These are phyloP conservation scores for Penicillium sp. DNA, from an alignment of 2,329 filamentous ascomycete genomes.

Conservation along the genomic window DNA sequence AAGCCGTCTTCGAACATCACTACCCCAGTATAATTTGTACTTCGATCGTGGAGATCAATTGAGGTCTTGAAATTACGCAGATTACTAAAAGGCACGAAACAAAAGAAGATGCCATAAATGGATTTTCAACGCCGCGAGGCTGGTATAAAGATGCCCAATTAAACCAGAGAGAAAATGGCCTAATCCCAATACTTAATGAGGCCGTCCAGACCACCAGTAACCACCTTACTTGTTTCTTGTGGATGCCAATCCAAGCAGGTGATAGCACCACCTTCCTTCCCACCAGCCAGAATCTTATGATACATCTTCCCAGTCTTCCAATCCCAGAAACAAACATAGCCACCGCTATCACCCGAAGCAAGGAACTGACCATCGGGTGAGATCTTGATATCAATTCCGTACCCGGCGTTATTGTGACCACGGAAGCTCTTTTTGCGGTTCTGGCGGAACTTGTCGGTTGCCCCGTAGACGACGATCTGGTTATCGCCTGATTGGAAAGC, in stretches of 20 bases:
- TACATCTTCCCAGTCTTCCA: constrained; percentile 99
- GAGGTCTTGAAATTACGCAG: too few relatives aligned
- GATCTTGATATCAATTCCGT: constrained; percentile 85
- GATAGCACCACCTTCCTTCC: constrained; percentile 70
- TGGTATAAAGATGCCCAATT: constrained; percentile 12
- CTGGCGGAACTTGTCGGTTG: constrained; percentile 92
- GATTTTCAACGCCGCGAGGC: constrained; percentile 6
- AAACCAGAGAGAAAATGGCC: constrained; percentile 3
- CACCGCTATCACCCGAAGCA: constrained; percentile 79
- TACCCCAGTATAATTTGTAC: background rate
- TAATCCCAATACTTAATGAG: constrained; percentile 93
- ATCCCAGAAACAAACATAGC: constrained; percentile 95
- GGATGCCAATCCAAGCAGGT: constrained; percentile 94
- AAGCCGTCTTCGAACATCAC: background rate
- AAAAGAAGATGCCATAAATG: background rate
- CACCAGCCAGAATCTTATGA: constrained; percentile 80
- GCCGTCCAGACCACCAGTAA: constrained; percentile 85
- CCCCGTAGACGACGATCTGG: constrained; percentile 92
- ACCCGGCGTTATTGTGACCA: constrained; percentile 93
- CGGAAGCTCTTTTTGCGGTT: constrained; percentile 97
- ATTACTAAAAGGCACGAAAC: too few relatives aligned
- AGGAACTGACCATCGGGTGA: constrained; percentile 92
- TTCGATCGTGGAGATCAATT: background rate
- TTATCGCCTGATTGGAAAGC: constrained; percentile 94
- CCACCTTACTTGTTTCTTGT: constrained; percentile 94